These are phyloP conservation scores for Agaricus bisporus DNA, from an alignment of 768 basidiomycete species.

Conservation along the genomic window DNA sequence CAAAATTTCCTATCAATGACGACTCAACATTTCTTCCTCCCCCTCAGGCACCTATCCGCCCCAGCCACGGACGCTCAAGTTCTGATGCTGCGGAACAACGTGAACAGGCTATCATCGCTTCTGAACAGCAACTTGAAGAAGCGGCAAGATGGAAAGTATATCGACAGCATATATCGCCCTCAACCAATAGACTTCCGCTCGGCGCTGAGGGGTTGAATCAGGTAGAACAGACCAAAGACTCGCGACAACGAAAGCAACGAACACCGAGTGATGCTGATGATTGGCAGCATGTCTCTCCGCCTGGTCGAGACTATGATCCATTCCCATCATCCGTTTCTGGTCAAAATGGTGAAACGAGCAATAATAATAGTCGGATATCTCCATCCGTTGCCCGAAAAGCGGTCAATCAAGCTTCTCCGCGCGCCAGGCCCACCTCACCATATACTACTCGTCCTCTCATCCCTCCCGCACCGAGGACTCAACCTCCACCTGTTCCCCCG, in stretches of 20 bases:
- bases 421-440: conserved; percentile 22
- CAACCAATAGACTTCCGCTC: conserved; percentile 4
- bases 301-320: conserved; percentile 20
- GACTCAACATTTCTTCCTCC: conserved; percentile 32
- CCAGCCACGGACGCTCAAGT: conserved; percentile 35
- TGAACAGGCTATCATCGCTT: conserved; percentile 32
- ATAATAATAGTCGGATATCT: conserved; percentile 14
- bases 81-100: conserved; percentile 49
- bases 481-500: conserved; percentile 32
- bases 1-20: conserved; percentile 30
- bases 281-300: conserved; percentile 9
- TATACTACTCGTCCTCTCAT: conserved; percentile 24
- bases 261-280: conserved; percentile 21
- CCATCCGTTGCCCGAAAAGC: conserved; percentile 17
- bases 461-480: conserved; percentile 31
- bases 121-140: conserved; percentile 31
- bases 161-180: conserved; percentile 11
- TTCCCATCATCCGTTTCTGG: conserved; percentile 19
- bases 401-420: conserved; percentile 20
- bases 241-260: conserved; percentile 20
- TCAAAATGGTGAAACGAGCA: conserved; percentile 11
- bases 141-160: conserved; percentile 14
- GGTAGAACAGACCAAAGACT: conserved; percentile 12
- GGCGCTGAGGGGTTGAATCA: conserved; percentile 9
- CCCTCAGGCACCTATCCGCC: conserved; percentile 22